Percentiles rank a stretch among this genome's conserved stretches.
Evolutionary conservation across 805 yeast species (phyloP).

Genomic region (Saturnispora besseyi): DNA sequence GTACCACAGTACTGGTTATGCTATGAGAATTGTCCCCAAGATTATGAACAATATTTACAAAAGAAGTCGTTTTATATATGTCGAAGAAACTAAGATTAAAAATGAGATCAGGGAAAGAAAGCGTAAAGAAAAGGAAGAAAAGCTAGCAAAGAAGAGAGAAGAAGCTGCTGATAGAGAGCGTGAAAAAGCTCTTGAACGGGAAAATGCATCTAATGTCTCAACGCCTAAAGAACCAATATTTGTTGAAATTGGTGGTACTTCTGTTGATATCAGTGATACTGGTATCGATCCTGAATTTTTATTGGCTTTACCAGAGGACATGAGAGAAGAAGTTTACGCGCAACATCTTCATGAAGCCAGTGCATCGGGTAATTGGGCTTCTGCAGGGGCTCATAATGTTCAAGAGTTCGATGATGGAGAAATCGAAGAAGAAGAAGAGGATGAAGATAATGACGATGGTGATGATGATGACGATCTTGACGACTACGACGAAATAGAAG

Average conservation of each 20-base stretch:
- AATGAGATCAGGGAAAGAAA: conserved; percentile 23
- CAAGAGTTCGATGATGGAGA: conserved; percentile 12
- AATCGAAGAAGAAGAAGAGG: conserved; percentile 16
- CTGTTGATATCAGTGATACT: conserved; percentile 79
- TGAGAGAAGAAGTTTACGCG: conserved; percentile 85
- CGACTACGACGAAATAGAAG: conserved; percentile 10
- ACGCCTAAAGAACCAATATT: conserved; percentile 41
- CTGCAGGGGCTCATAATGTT: background rate
- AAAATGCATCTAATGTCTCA: conserved; percentile 19
- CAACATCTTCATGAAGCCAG: conserved; percentile 75
- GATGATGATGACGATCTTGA: conserved; percentile 14
- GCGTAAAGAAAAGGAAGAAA: conserved; percentile 14
- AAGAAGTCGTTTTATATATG: conserved; percentile 35
- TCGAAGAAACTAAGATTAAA: conserved; percentile 12
- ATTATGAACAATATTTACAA: conserved; percentile 38
- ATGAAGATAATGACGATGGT: conserved; percentile 14
- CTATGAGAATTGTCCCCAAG: conserved; percentile 29
- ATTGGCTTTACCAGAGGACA: conserved; percentile 83
- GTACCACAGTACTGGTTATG: conserved; percentile 29
- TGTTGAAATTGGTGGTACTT: conserved; percentile 66
- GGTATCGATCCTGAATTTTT: conserved; percentile 89
- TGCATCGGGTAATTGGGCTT: conserved; percentile 27
- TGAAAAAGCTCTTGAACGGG: conserved; percentile 12
- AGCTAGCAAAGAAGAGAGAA: conserved; percentile 18
- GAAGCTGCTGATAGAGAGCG: conserved; percentile 11